Conservation (phyloP, 768 basidiomycete species). For the Leccinellum albellum region DNA sequence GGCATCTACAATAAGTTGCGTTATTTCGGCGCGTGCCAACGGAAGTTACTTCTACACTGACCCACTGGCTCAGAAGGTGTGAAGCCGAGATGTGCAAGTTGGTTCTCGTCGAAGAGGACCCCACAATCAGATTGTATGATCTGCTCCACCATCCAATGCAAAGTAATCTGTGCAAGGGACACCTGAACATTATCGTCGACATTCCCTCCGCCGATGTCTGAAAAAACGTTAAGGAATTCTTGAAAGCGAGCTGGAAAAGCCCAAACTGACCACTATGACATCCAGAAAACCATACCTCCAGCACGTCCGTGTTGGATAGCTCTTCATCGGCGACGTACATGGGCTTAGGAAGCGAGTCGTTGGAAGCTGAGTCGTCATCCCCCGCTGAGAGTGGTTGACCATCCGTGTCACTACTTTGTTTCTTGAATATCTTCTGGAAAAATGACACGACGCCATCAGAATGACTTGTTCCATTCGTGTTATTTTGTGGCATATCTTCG, state of each 20-base stretch:
- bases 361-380: background rate
- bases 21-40: background rate
- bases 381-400: background rate
- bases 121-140: conserved; percentile 54
- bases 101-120: conserved; percentile 51
- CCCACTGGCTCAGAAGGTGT: conserved; percentile 11
- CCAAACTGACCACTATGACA: conserved; percentile 57
- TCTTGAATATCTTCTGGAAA: background rate
- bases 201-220: conserved; percentile 71
- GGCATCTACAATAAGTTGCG: background rate
- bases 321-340: conserved; percentile 4
- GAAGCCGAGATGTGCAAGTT: conserved; percentile 45
- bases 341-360: background rate
- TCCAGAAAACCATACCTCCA: conserved; percentile 81
- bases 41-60: background rate
- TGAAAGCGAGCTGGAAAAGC: background rate
- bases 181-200: conserved; percentile 38
- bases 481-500: background rate
- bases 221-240: background rate
- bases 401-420: background rate
- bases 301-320: conserved; percentile 42
- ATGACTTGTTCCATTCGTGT: background rate
- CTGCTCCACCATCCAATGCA: conserved; percentile 81
- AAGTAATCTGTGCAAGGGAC: conserved; percentile 54
- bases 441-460: background rate